Base-by-base conservation (phyloP, 768 basidiomycete species). In the Lentinus brumalis region DNA sequence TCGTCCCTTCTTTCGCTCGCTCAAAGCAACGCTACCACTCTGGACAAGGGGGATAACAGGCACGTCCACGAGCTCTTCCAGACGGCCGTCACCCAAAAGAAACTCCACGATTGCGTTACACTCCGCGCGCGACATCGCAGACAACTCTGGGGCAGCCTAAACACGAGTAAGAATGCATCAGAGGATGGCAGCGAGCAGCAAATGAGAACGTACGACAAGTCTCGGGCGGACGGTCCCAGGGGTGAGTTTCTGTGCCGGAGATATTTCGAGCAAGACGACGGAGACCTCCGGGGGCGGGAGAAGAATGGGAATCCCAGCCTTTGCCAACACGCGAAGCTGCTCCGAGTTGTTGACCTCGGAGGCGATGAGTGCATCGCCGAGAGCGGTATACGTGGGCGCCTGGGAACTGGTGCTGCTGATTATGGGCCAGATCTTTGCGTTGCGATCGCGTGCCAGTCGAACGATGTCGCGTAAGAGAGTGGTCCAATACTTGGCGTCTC, bases 401-500 rank as follows among this genome's bases (percentile, higher is more conserved):
- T 26, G 11, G 4, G 30, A 31, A 30, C 12, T 40, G 10, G 15
- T 10, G 3, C 9, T 16, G 26, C 35, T 18, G 55, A 73, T 61
- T 2, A 76, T 60, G 3, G 80, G 79, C 78, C 78, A 81, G 16
- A 79, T 70, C 9, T 69, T 42, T 5, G 69, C 67, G 18, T 63
- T 60, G 1, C 44, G 39, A 15, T 31, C 12, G 15, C 18, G 16
- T 12, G 50, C 52, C 16, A 69, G 69, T 16, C 47, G 32, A 2
- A 75, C 56, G n/a, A 78, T 65, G 30, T 57, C 56, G 2, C 64
- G 39, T 26, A 80, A 65, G 7, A 81, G 60, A 1, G 67, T 57
- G 5, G 53, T 35, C 77, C 77, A 79, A 50, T 79, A 81, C 1
- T 72, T 67, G 29, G 67, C 74, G 53, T 81, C 80, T 7, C 79